Conservation (phyloP, 2,329 filamentous ascomycete species). For the Alternaria triticimaculans region DNA sequence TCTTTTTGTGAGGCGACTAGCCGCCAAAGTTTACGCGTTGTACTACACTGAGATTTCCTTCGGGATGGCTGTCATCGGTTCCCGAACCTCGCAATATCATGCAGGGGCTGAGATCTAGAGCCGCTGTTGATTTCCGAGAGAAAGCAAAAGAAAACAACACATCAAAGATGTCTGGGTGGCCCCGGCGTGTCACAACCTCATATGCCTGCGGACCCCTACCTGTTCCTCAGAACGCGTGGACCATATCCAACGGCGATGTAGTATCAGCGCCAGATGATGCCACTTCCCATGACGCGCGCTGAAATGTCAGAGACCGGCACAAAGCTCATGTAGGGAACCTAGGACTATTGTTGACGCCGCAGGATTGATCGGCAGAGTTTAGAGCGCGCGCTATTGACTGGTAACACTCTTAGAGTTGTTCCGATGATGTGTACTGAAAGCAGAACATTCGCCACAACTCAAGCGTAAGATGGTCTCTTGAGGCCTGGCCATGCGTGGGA, state of each 20-base stretch:
- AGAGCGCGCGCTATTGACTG: background rate
- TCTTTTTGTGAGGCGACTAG: background rate
- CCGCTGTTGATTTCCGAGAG: background rate
- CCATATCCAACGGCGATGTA: background rate
- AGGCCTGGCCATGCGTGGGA: background rate
- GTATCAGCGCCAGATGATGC: background rate
- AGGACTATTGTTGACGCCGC: background rate
- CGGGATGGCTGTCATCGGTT: background rate
- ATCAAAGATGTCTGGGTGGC: background rate
- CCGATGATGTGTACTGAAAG: background rate
- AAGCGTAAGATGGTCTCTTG: constrained; percentile 7
- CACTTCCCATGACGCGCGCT: background rate
- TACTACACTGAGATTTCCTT: background rate
- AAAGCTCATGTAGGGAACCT: background rate
- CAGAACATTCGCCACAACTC: background rate
- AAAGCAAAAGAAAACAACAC: background rate
- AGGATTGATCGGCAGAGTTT: background rate
- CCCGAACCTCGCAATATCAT: background rate
- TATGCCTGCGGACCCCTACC: background rate
- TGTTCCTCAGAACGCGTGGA: background rate
- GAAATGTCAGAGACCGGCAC: background rate
- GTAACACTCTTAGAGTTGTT: background rate
- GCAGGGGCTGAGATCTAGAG: background rate
- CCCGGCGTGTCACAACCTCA: background rate
- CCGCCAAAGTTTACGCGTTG: background rate